Evolutionary conservation across 1,139 yeast genomes (phyloP).

Genomic region (Yamadazyma songkhlaensis): DNA sequence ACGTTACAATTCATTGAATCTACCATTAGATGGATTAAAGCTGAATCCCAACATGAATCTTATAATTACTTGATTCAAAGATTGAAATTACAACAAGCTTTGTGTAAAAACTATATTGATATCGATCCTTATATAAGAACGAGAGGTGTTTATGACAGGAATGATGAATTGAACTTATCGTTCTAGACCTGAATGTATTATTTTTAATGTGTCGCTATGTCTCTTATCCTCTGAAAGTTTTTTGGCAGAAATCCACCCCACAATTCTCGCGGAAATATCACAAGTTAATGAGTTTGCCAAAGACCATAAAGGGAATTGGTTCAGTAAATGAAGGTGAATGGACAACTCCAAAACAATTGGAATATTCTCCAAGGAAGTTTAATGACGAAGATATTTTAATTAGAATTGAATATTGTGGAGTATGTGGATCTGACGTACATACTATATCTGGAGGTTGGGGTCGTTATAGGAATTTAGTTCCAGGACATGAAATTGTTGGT

Average conservation of each 20-base stretch:
- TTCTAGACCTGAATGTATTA: no score
- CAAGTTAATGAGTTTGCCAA: no score
- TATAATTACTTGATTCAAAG: constrained; percentile 44
- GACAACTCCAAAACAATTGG: constrained; percentile 32
- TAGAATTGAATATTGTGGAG: constrained; percentile 34
- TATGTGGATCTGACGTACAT: constrained; percentile 43
- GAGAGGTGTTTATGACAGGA: constrained; percentile 64
- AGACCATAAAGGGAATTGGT: no score
- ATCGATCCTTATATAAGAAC: constrained; percentile 75
- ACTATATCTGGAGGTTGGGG: constrained; percentile 41
- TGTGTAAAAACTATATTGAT: constrained; percentile 55
- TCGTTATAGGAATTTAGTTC: constrained; percentile 21
- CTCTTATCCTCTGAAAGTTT: not conserved
- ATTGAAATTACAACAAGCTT: constrained; percentile 43
- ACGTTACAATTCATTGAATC: constrained; percentile 49
- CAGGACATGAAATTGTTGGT: constrained; percentile 53
- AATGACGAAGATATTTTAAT: constrained; percentile 31
- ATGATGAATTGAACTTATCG: constrained; percentile 28
- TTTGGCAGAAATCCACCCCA: no score
- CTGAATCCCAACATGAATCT: constrained; percentile 42
- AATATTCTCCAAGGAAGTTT: constrained; percentile 30
- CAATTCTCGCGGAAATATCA: no score
- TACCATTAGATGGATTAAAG: constrained; percentile 67
- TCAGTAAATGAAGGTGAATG: constrained; percentile 20
- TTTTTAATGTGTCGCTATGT: not conserved